Base-by-base conservation (phyloP, 108 stramenopile genomes). In the Asterionellopsis glacialis region DNA sequence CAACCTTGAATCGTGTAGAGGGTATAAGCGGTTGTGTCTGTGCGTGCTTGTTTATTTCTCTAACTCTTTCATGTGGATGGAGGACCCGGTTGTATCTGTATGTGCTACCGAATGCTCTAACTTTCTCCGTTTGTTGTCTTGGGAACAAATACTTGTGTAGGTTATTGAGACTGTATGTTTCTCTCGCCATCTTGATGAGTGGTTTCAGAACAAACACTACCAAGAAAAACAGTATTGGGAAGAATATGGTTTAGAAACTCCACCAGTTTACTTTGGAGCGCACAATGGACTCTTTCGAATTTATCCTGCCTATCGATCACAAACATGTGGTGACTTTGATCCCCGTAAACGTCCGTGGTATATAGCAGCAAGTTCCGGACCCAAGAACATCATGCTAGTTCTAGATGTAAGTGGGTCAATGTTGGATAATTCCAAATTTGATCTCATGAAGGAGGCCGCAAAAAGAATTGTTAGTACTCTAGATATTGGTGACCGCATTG, bases 281-380 rank as follows among this genome's bases (percentile, higher is more conserved):
- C 26, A 52, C 18, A 77, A 65, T 16, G 84, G 84, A 25, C 60
- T 74, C 23, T 82, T 85, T 64, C 75, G 84, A 7, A 72, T 81
- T 26, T 72, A 57, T 63, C 84, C 84, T 19, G 84, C 67, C 16
- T 51, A 61, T 28, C 73, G 64, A 15, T 65, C 65, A 14, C 43
- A 58, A 22, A 45, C 55, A 28, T 85, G 80, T 52, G 76, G 79
- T 11, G 43, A n/a, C 21, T 87, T 77, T 40, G 86, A 87, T 59
- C 80, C 77, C 4, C 71, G 75, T 15, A 45, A 41, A 5, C 69
- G 86, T 38, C 83, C 89, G 0, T 90, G 89, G 89, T 87, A 91
- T 57, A 68, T 80, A 39, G 79, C 79, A 21, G 82, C 76, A 18
- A 61, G 68, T n/a, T 55, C 61, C 25, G 80, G 80, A 7, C 85